Conservation (phyloP, 768 basidiomycete genomes). For the Tulasnella sp. region DNA sequence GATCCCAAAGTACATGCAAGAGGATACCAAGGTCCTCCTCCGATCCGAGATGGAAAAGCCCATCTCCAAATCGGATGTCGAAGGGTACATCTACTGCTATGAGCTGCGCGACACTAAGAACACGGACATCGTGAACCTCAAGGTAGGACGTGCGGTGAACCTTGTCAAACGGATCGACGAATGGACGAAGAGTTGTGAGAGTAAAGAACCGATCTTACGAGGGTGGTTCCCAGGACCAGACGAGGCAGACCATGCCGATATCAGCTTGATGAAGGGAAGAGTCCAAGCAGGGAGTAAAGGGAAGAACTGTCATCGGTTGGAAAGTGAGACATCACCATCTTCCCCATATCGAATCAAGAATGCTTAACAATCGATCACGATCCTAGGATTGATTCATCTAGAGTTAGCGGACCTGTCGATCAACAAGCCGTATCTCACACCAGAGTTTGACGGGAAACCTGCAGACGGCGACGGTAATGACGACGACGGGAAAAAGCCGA, state of each 20-base stretch:
- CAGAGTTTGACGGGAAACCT: constrained; percentile 6
- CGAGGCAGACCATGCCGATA: constrained; percentile 29
- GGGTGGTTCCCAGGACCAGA: constrained; percentile 60
- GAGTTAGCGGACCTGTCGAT: constrained; percentile 62
- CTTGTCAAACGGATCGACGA: constrained; percentile 62
- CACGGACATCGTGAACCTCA: constrained; percentile 7
- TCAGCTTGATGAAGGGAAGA: constrained; percentile 52
- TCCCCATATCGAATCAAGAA: neutral
- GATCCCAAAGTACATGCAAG: constrained; percentile 55
- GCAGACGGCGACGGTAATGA: neutral
- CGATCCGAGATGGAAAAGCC: constrained; percentile 44
- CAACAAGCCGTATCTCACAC: constrained; percentile 45
- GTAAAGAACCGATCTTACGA: constrained; percentile 60
- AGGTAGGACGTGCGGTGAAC: constrained; percentile 64
- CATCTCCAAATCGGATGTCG: constrained; percentile 41
- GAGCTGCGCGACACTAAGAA: constrained; percentile 53
- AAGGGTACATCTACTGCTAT: constrained; percentile 75
- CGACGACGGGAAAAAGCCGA: constrained; percentile 1
- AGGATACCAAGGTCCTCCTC: constrained; percentile 49
- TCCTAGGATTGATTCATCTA: constrained; percentile 54
- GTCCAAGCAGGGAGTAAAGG: constrained; percentile 52
- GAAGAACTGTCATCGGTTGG: constrained; percentile 61
- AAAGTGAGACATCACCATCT: constrained; percentile 27
- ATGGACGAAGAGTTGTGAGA: constrained; percentile 74
- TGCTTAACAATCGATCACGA: neutral